A percentile compares a stretch with the other conserved stretches of the same genome.
Conservation (phyloP, 345 rosid genomes). For the Populus davidiana region DNA sequence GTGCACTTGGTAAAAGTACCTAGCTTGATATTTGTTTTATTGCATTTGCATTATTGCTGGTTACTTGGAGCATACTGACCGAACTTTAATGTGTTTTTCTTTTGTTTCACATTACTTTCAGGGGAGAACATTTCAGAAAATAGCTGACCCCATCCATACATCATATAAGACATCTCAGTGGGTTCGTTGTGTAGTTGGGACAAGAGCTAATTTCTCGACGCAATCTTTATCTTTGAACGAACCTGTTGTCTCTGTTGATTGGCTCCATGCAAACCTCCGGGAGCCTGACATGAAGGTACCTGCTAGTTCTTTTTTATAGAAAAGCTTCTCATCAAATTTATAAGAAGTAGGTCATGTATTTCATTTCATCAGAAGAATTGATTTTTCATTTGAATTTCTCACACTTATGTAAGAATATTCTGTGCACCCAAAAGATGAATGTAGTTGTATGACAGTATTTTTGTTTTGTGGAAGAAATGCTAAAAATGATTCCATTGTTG, state of each 20-base stretch:
- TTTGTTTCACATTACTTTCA: constrained; percentile 26
- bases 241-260: constrained; percentile 89
- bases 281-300: constrained; percentile 80
- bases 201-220: constrained; percentile 41
- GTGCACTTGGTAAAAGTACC: background rate
- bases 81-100: background rate
- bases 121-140: constrained; percentile 40
- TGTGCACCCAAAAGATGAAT: background rate
- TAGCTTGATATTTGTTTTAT: background rate
- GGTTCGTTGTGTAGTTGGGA: constrained; percentile 33
- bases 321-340: background rate
- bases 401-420: background rate
- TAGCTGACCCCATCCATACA: constrained; percentile 20
- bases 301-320: background rate
- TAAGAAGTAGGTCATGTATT: background rate
- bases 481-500: background rate
- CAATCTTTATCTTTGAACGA: constrained; percentile 51
- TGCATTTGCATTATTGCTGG: background rate
- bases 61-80: background rate
- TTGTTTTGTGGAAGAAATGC: background rate
- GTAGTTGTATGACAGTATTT: background rate
- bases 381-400: background rate
- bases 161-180: constrained; percentile 29
- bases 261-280: constrained; percentile 81
- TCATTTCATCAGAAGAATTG: background rate